phyloP scores from a whole-genome alignment of 352 stramenopile species.

The Sclerospora graminicola region DNA sequence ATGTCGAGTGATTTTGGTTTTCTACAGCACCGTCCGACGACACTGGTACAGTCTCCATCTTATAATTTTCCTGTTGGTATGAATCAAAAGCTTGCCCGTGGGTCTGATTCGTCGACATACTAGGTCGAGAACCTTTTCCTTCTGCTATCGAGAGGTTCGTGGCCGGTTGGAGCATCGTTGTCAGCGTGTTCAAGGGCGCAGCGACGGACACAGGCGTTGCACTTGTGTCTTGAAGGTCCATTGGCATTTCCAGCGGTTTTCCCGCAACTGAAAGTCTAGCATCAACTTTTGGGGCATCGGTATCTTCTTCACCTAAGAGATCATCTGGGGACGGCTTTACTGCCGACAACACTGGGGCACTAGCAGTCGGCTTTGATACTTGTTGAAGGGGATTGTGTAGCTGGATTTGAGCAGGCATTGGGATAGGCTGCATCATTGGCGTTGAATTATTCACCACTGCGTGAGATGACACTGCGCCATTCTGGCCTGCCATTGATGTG shows the following conservation, averaged over 20 bases:
- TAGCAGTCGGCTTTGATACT: neutral
- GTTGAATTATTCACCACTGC: constrained; percentile 1
- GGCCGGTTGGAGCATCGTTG: constrained; percentile 1
- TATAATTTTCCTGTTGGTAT: constrained; percentile 2
- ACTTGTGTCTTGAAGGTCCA: constrained; percentile 38
- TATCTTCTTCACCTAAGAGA: constrained; percentile 38
- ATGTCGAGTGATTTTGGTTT: constrained; percentile 14
- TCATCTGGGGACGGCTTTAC: constrained; percentile 42
- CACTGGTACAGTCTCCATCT: constrained; percentile 1
- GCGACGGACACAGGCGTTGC: constrained; percentile 12
- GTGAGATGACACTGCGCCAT: neutral
- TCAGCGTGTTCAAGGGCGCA: constrained; percentile 15
- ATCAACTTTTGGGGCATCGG: constrained; percentile 23
- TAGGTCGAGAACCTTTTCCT: constrained; percentile 7
- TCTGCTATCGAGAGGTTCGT: neutral
- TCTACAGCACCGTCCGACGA: constrained; percentile 8
- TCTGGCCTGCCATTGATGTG: constrained; percentile 5
- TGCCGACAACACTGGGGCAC: neutral
- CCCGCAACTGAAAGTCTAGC: constrained; percentile 14
- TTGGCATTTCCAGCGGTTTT: constrained; percentile 48
- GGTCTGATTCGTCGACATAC: constrained; percentile 2
- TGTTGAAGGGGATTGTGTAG: constrained; percentile 18
- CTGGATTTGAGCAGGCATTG: constrained; percentile 35
- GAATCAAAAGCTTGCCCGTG: constrained; percentile 8
- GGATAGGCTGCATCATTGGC: constrained; percentile 31